phyloP scores from a whole-genome alignment of 805 yeast species.

The Zygotorulaspora danielsina region DNA sequence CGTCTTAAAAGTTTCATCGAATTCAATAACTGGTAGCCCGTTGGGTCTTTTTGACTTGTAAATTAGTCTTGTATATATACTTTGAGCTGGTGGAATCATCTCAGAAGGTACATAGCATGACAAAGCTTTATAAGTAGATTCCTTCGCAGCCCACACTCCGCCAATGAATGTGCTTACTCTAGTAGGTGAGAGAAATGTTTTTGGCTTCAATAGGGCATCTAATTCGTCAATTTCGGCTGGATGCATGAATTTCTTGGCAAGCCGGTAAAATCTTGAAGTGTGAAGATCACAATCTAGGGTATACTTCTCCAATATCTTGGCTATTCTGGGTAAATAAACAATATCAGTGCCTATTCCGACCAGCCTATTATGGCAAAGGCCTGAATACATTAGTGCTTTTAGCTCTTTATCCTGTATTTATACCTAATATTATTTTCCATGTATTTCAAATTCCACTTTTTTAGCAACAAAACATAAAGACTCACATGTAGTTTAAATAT shows the following conservation, averaged over 20 bases:
- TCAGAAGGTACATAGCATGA: constrained; percentile 12
- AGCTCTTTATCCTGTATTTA: neutral
- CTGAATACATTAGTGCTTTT: neutral
- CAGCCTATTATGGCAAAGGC: constrained; percentile 5
- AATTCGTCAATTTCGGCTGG: constrained; percentile 15
- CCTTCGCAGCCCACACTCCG: constrained; percentile 35
- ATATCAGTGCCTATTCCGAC: constrained; percentile 32
- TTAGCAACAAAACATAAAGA: neutral
- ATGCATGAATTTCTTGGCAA: constrained; percentile 32
- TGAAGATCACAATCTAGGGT: constrained; percentile 3
- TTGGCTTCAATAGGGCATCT: constrained; percentile 6
- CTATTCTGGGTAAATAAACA: constrained; percentile 28
- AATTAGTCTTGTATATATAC: constrained; percentile 26
- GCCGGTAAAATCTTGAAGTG: constrained; percentile 10
- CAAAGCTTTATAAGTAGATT: constrained; percentile 27
- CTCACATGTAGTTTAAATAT: too few species aligned
- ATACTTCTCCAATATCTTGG: constrained; percentile 18
- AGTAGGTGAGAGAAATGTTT: neutral
- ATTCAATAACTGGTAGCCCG: constrained; percentile 20
- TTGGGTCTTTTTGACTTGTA: constrained; percentile 18
- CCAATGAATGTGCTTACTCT: constrained; percentile 20
- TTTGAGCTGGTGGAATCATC: constrained; percentile 29
- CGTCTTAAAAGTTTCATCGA: constrained; percentile 12
- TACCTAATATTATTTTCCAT: too few species aligned
- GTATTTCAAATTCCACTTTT: too few species aligned